A percentile compares a stretch with the other conserved stretches of the same genome.
Evolutionary conservation across 129 eudicot genomes (phyloP).

Genomic region (Dittrichia graveolens): DNA sequence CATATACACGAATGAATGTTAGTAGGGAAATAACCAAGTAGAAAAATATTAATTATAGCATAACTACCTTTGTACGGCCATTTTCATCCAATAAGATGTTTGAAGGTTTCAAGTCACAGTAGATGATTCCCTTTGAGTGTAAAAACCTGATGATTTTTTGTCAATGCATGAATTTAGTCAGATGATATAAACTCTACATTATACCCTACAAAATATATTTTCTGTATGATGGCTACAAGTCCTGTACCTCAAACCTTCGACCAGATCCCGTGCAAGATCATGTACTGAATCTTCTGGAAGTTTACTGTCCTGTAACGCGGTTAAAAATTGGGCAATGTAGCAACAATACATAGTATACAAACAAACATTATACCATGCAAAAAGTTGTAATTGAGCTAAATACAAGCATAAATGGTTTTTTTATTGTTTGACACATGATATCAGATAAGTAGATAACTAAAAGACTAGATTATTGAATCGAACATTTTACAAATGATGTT

Average conservation of each 20-base stretch:
- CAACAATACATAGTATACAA: not conserved
- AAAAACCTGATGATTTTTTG: constrained; percentile 55
- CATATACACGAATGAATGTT: constrained; percentile 19
- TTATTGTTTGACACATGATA: not conserved
- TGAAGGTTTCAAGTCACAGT: constrained; percentile 95
- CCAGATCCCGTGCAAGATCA: constrained; percentile 83
- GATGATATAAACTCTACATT: constrained; percentile 12
- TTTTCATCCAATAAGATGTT: constrained; percentile 90
- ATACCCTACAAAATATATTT: constrained; percentile 1
- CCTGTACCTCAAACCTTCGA: constrained; percentile 83
- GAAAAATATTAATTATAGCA: constrained; percentile 1
- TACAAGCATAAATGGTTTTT: not conserved
- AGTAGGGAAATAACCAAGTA: constrained; percentile 3
- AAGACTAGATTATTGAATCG: not conserved
- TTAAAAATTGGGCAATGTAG: constrained; percentile 19
- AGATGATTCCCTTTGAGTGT: constrained; percentile 91
- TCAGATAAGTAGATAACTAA: not conserved
- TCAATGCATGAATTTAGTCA: constrained; percentile 28
- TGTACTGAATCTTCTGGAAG: constrained; percentile 97
- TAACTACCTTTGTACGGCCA: constrained; percentile 86
- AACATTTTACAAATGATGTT: not conserved
- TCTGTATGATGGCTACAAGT: constrained; percentile 23
- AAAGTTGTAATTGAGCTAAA: not conserved
- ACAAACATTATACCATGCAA: not conserved
- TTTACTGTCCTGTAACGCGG: constrained; percentile 66